phyloP scores from a whole-genome alignment of 1,284 basidiomycete species.

The Mrakiaceae sp. region DNA sequence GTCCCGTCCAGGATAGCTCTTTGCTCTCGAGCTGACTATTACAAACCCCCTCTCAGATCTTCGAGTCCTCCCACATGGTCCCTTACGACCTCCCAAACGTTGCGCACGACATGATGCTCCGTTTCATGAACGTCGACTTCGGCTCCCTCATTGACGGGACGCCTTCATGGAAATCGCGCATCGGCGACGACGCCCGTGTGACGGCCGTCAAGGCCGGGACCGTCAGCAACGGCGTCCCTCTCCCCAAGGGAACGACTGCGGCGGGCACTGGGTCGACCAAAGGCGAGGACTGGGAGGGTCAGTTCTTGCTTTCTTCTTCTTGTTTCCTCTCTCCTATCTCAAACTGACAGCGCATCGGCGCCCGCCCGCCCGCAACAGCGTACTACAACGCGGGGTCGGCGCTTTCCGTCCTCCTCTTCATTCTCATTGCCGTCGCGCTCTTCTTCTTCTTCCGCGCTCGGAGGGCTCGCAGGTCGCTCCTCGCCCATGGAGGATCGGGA shows the following conservation, averaged over 20 bases:
- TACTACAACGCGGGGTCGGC: conserved; percentile 88
- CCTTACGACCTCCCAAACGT: conserved; percentile 81
- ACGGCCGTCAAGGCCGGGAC: conserved; percentile 20
- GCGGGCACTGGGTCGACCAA: conserved; percentile 31
- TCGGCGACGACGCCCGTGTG: conserved; percentile 58
- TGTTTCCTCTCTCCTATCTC: neutral
- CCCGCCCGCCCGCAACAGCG: conserved; percentile 38
- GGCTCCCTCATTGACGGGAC: conserved; percentile 57
- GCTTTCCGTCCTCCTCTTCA: conserved; percentile 63
- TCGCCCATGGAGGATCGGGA: neutral
- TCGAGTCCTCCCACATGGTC: conserved; percentile 40
- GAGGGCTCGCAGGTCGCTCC: conserved; percentile 25
- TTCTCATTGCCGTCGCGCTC: conserved; percentile 55
- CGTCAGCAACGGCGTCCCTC: conserved; percentile 23
- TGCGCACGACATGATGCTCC: conserved; percentile 94
- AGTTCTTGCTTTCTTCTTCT: conserved; percentile 20
- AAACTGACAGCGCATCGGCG: neutral
- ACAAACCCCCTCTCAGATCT: conserved; percentile 42
- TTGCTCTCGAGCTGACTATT: neutral
- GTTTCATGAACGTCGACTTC: conserved; percentile 86
- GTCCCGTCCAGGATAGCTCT: conserved; percentile 16
- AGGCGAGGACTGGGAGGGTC: conserved; percentile 58
- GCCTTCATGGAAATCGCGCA: conserved; percentile 59
- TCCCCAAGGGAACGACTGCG: conserved; percentile 26
- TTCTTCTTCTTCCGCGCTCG: conserved; percentile 63